Base-by-base conservation (phyloP, 2,329 filamentous ascomycete genomes). In the Blastomyces parvus region DNA sequence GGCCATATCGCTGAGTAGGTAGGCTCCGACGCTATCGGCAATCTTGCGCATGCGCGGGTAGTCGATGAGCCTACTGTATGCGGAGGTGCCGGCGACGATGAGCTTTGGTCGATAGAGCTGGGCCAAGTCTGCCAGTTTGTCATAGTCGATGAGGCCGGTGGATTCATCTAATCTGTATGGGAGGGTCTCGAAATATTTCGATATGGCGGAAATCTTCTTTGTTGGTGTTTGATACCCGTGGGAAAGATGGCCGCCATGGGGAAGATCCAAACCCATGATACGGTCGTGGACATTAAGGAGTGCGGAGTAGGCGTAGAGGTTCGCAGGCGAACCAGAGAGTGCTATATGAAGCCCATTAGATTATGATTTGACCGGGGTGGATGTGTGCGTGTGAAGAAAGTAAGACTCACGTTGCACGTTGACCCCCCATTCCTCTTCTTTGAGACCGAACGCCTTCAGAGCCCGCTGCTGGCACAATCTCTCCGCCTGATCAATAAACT, bases 121-220 rank as follows among this genome's bases (percentile, higher is more conserved):
- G 64, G 92, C 93, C 73, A 94, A 88, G 82, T 95, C 89, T 80
- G 94, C 88, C 67, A 99, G 87, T 72, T 85, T 86, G 72, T 96
- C 91, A 78, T 99, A 99, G 80, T 99, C 94, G 73, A 99, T 99
- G 78, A 97, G 87, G 70, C 94, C 94, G 40, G 94, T 97, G 73
- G 78, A 78, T 69, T 80, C 78, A 62, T 81, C 78, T 33, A 97
- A 88, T 66, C 91, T 88, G 84, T 99, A 99, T 63, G 94, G 94
- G 80, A 99, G 88, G 65, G 94, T 99, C 84, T 99, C 93, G 76
- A 97, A 99, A 85, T 99, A 99, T 73, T 93, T 97, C 48, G 93
- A 97, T 71, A 99, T 89, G 65, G 91, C 91, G 62, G 93, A 97
- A 78, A 99, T 99, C 74, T 99, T 99, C 83, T 89, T 90, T 74